Evolutionary conservation across 306 rosid species (phyloP), one percentile per base, ranked within the genome.

Genomic region (Fagus sylvatica): DNA sequence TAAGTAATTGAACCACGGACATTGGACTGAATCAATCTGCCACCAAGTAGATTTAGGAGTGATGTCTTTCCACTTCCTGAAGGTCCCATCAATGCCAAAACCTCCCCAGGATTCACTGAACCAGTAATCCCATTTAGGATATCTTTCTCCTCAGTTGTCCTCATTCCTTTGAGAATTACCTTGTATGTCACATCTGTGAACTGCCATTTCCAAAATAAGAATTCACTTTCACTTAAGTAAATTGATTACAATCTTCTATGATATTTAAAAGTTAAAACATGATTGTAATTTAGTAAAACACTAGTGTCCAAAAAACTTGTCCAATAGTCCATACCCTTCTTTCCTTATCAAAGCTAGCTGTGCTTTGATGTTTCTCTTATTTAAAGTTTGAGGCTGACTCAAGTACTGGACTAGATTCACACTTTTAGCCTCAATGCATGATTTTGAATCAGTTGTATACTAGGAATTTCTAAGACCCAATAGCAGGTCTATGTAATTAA

Each of bases 1-100:
- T 91, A 96, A 59, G 90, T 89, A 61, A 93, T 72, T 13, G 92
- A 85, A 28, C 99, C 99, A 19, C 84, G 74, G 33, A 80, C 84
- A 32, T 85, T 67, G 13, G 90, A 73, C 42, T 82, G 88, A 7
- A 49, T 59, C 56, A 84, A 12, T 85, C 97, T 86, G 41, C 98
- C 96, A 66, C 99, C 96, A 42, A 96, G 96, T 37, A 96, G 84
- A 84, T 83, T 96, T 2, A 96, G 80, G 17, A 96, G 96, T 10
- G 90, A 87, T 34, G 99, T 92, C 76, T 96, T 96, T 83, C 99
- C 99, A 81, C 99, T 93, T 77, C 99, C 98, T 3, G 98, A 96
- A 69, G 99, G 99, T 46, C 99, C 99, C 99, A 96, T 96, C 78
- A 96, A 73, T 33, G 99, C 99, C 78, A 96, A 81, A 76, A 96